Conservation (phyloP, 2,329 filamentous ascomycete species). For the Sporothrix humicola region DNA sequence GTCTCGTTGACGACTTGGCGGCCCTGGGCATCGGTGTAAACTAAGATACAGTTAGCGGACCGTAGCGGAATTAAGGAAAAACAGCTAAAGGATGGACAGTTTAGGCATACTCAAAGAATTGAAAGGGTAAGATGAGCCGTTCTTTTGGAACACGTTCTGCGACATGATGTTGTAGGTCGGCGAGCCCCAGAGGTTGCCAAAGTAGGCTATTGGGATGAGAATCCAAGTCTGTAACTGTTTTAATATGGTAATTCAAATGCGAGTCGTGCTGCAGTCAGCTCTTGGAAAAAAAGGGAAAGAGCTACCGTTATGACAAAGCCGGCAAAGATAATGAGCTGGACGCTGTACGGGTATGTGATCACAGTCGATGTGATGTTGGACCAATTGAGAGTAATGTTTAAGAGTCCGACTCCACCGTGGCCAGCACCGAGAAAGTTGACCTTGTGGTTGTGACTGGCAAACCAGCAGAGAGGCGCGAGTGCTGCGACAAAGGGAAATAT, state of each 20-base stretch:
- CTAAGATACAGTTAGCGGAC: background rate
- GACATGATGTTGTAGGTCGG: conserved; percentile 39
- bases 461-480: conserved; percentile 40
- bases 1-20: conserved; percentile 37
- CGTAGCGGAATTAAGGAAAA: background rate
- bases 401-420: conserved; percentile 36
- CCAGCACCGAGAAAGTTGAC: conserved; percentile 39
- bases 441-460: conserved; percentile 38
- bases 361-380: conserved; percentile 40
- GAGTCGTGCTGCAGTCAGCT: background rate
- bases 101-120: conserved; percentile 18
- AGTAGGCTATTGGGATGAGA: conserved; percentile 39
- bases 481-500: conserved; percentile 37
- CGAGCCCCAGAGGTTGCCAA: conserved; percentile 38
- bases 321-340: conserved; percentile 38
- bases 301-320: conserved; percentile 35
- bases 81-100: background rate
- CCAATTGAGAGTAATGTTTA: conserved; percentile 39
- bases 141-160: conserved; percentile 36
- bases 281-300: background rate
- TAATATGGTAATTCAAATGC: background rate
- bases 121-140: conserved; percentile 37
- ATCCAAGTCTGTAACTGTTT: conserved; percentile 37
- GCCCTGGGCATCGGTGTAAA: conserved; percentile 33
- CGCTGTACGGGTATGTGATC: conserved; percentile 38